Conservation (phyloP, 2,329 filamentous ascomycete genomes). For the Grosmannia serpens region DNA sequence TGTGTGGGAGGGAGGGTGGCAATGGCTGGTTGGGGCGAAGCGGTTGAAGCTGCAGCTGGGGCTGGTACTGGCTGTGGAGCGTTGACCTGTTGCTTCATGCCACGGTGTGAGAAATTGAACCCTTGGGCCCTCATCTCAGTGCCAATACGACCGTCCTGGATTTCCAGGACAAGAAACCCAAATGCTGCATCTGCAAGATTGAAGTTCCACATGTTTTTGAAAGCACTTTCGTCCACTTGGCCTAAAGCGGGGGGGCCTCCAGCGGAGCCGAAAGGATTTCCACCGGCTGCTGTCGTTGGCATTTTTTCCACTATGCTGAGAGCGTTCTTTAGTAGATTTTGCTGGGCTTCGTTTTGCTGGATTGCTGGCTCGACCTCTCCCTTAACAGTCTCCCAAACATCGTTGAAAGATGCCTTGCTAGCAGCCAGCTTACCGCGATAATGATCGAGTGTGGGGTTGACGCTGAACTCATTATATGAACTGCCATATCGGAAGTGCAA, state of each 20-base stretch:
- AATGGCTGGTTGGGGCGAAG: constrained; percentile 14
- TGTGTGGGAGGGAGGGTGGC: constrained; percentile 14
- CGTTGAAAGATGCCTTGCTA: constrained; percentile 96
- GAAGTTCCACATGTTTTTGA: constrained; percentile 99
- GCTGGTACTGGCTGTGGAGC: constrained; percentile 21
- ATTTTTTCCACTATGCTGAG: constrained; percentile 95
- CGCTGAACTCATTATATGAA: constrained; percentile 99
- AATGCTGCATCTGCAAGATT: constrained; percentile 96
- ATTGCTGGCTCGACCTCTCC: constrained; percentile 91
- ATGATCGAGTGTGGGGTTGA: constrained; percentile 95
- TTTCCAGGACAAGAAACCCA: constrained; percentile 87
- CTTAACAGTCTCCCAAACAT: constrained; percentile 99
- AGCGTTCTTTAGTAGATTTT: constrained; percentile 82
- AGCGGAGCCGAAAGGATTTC: constrained; percentile 86
- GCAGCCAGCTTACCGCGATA: constrained; percentile 97
- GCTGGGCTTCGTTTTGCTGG: constrained; percentile 83
- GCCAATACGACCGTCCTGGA: constrained; percentile 89
- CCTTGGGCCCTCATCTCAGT: constrained; percentile 98
- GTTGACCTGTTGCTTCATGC: constrained; percentile 58
- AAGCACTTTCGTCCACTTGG: constrained; percentile 93
- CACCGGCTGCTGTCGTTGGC: constrained; percentile 87
- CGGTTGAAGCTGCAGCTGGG: constrained; percentile 23
- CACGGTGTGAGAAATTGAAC: constrained; percentile 97
- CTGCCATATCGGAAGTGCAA: constrained; percentile 98
- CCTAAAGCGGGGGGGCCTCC: constrained; percentile 62